Base-by-base conservation (phyloP, 441 rosid genomes). In the Aleurites moluccanus region DNA sequence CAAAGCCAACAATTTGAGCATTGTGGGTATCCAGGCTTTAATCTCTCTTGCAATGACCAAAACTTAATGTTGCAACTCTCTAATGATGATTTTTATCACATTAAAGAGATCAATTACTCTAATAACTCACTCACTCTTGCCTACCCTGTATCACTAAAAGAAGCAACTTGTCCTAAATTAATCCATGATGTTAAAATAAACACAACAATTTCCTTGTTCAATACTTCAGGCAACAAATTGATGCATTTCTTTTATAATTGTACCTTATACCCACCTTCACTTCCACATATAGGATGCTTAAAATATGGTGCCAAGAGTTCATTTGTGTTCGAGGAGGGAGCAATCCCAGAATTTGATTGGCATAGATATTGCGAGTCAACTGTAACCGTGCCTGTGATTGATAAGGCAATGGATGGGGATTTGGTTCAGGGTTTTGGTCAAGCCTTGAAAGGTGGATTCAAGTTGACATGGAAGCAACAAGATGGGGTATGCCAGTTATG, bases 341-440 rank as follows among this genome's bases (percentile, higher is more conserved):
- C 56, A 6, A 55, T 77, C 35, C 83, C 84, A 0, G 86, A 81
- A 69, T 81, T 81, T 27, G 86, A 81, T 69, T 81, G 81, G 86
- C 61, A 44, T 0, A 70, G 35, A 8, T 81, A 80, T 44, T 81
- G 84, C 3, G 77, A 77, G 28, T 77, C 81, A 30, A 40, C n/a
- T 3, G 68, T 63, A n/a, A 20, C 20, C 28, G 23, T 63, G 1
- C 81, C 75, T 0, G 81, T 75, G 69, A 70, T 44, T 50, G 76
- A 38, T 55, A 66, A 64, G 65, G 77, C 57, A 21, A 28, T 25
- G 7, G 45, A 49, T 23, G 63, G 50, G 10, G 77, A 67, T 30
- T 53, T 63, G 67, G 70, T 61, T 55, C 3, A 45, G 64, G 45
- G 11, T 53, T 67, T n/a, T 42, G 80, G 38, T 28, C 25, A 16